A percentile compares a stretch with the other conserved stretches of the same genome.
Conservation (phyloP, 257 asterid genomes). For the Plantago ovata region DNA sequence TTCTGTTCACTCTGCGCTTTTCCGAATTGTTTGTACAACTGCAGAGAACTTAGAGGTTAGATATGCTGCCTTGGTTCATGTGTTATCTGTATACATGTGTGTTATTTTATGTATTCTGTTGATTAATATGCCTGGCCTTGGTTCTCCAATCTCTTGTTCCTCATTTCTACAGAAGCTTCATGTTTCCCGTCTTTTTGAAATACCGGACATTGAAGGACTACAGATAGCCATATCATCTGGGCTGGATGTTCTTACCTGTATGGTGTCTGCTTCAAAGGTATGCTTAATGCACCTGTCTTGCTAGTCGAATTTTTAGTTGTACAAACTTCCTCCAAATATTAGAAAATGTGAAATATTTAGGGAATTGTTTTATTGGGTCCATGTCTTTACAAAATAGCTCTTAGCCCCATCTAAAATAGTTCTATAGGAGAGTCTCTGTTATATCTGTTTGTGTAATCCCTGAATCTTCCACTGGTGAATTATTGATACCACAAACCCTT, state of each 20-base stretch:
- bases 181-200: conserved; percentile 66
- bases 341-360: no score
- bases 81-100: background rate
- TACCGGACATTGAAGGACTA: conserved; percentile 79
- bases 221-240: conserved; percentile 64
- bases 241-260: conserved; percentile 62
- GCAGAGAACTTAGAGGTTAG: conserved; percentile 73
- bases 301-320: no score
- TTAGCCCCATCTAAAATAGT: no score
- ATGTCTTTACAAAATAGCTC: no score
- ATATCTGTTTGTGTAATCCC: no score
- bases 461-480: no score
- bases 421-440: no score
- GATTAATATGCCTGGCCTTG: conserved; percentile 24
- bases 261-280: conserved; percentile 71
- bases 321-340: no score
- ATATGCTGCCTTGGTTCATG: conserved; percentile 20
- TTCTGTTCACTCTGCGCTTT: conserved; percentile 74
- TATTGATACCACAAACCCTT: no score
- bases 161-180: conserved; percentile 52
- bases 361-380: no score
- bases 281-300: conserved; percentile 12
- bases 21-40: conserved; percentile 81
- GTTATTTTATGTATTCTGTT: background rate
- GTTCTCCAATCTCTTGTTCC: conserved; percentile 13